Evolutionary conservation across 2,329 filamentous ascomycete genomes (phyloP).

Genomic region (Onygenales sp.): DNA sequence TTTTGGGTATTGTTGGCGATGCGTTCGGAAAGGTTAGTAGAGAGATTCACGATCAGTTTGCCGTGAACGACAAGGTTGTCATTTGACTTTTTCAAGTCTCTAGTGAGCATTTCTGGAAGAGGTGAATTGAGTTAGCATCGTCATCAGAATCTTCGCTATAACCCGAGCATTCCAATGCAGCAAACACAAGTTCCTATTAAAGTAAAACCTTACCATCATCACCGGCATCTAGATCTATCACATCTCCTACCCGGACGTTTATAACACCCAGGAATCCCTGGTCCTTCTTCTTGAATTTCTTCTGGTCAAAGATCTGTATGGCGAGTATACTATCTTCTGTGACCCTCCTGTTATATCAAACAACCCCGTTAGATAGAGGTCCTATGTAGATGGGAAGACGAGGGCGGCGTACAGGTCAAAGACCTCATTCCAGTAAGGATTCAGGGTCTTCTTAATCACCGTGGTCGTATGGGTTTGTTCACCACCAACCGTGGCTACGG

Average conservation of each 20-base stretch:
- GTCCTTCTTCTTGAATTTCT: constrained; percentile 99
- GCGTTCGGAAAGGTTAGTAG: constrained; percentile 72
- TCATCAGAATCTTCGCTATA: not conserved
- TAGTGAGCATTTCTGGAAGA: constrained; percentile 78
- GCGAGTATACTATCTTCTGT: constrained; percentile 94
- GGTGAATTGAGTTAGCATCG: not conserved
- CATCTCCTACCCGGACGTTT: constrained; percentile 90
- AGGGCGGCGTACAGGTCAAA: constrained; percentile 76
- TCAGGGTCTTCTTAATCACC: constrained; percentile 93
- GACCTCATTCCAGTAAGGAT: constrained; percentile 99
- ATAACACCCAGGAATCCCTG: constrained; percentile 97
- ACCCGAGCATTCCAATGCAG: too few relatives aligned
- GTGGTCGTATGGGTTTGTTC: constrained; percentile 98
- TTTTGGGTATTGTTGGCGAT: constrained; percentile 43
- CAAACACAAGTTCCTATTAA: too few relatives aligned
- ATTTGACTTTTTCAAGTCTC: constrained; percentile 94
- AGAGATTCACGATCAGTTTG: constrained; percentile 93
- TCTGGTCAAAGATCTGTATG: constrained; percentile 98
- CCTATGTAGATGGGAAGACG: not conserved
- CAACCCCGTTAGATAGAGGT: constrained; percentile 1
- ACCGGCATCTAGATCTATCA: constrained; percentile 80
- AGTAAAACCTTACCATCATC: constrained; percentile 55
- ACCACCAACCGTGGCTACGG: constrained; percentile 91
- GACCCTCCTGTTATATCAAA: constrained; percentile 53
- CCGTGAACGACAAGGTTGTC: constrained; percentile 97